Percentiles rank a stretch among this genome's conserved stretches.
Conservation (phyloP, 768 basidiomycete species). For the Trichaptum fuscoviolaceum region DNA sequence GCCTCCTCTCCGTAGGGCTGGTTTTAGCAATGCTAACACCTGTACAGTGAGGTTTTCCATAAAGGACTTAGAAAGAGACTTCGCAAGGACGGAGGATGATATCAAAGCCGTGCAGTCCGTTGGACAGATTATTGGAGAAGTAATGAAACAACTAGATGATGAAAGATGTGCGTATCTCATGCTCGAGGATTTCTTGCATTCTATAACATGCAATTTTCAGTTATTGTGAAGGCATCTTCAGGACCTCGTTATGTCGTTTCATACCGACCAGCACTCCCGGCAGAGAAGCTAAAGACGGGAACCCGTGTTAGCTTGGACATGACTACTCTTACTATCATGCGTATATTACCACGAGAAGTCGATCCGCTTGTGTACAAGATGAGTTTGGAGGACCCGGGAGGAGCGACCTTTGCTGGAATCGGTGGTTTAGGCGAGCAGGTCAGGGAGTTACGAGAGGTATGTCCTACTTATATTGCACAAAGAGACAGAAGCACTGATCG, state of each 20-base stretch:
- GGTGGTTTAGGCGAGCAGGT: constrained; percentile 96
- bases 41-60: constrained; percentile 80
- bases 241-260: constrained; percentile 99
- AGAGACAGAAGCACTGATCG: not conserved
- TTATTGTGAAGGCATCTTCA: constrained; percentile 98
- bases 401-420: constrained; percentile 93
- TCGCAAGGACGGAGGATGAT: constrained; percentile 94
- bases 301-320: constrained; percentile 97
- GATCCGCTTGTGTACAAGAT: constrained; percentile 99
- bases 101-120: constrained; percentile 99
- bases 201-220: constrained; percentile 30
- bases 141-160: constrained; percentile 97
- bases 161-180: constrained; percentile 76
- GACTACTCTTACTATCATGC: constrained; percentile 99
- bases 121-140: constrained; percentile 98
- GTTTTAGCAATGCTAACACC: not conserved
- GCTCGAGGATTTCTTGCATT: not conserved
- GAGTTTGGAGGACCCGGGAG: constrained; percentile 96
- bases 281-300: constrained; percentile 85
- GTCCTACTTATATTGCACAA: constrained; percentile 17
- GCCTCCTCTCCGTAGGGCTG: constrained; percentile 22
- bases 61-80: constrained; percentile 84
- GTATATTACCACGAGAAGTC: constrained; percentile 94
- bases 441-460: constrained; percentile 88
- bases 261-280: constrained; percentile 89